A percentile compares a stretch with the other conserved stretches of the same genome.
These are phyloP conservation scores for Centrapalus pauciflorus DNA, from an alignment of 129 eudicot species.

Conservation along the genomic window DNA sequence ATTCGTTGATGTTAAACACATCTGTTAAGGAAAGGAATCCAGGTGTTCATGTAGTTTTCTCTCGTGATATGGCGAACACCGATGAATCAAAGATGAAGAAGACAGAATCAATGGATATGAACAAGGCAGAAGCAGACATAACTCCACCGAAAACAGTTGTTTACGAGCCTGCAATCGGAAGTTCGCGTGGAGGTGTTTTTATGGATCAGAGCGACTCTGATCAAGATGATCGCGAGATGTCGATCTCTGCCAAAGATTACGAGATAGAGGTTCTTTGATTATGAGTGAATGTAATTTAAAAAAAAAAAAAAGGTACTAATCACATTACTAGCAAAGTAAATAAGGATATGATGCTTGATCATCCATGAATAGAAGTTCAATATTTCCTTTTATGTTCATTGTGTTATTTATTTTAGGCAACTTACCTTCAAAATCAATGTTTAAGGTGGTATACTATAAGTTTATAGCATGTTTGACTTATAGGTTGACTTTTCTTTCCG, in stretches of 20 bases:
- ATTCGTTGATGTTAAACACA: constrained; percentile 62
- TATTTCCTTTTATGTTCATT: too few relatives aligned
- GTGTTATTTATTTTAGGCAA: too few relatives aligned
- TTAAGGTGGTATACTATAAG: too few relatives aligned
- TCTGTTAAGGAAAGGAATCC: constrained; percentile 54
- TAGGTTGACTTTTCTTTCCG: too few relatives aligned
- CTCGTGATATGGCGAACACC: constrained; percentile 16
- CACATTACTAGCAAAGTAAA: neutral
- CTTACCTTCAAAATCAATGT: too few relatives aligned
- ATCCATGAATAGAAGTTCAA: too few relatives aligned
- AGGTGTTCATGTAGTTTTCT: constrained; percentile 54
- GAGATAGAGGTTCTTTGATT: constrained; percentile 39
- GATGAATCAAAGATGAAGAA: constrained; percentile 11
- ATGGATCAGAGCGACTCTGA: constrained; percentile 48
- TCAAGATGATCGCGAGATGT: constrained; percentile 41
- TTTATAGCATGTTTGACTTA: too few relatives aligned
- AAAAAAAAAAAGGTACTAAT: neutral
- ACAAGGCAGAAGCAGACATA: constrained; percentile 36
- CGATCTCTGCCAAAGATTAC: constrained; percentile 41
- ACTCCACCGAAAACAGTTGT: constrained; percentile 43
- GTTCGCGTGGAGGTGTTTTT: constrained; percentile 48
- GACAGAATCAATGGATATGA: constrained; percentile 19
- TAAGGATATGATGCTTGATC: constrained; percentile 22
- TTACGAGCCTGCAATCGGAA: constrained; percentile 43
- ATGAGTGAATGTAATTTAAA: neutral